Evolutionary conservation across 768 basidiomycete species (phyloP), one percentile per base, ranked within the genome.

Genomic region (Neoboletus subvelutipes): DNA sequence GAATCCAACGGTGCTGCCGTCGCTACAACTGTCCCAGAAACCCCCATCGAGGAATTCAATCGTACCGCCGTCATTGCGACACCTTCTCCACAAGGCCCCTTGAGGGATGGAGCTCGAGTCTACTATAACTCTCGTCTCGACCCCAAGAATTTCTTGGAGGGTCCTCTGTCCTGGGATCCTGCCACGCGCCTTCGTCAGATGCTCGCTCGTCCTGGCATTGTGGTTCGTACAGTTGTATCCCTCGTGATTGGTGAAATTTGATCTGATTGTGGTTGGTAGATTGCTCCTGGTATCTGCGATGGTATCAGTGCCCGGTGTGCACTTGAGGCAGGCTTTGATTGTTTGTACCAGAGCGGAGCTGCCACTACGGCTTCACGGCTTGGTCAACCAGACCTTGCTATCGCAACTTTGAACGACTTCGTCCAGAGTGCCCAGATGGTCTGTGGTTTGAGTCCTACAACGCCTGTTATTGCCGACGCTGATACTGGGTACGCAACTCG

Each of bases 231-330:
- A n/a, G 0, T 18, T 43, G 0, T 24, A 3, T 24, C 42, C 26
- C 26, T 3, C 2, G 20, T 6, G 4, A 4, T n/a, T 15, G 15
- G 26, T 31, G n/a, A 48, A 29, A 18, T 24, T 26, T 55, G 26
- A 37, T 45, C 52, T 64, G 8, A 64, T 26, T 0, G 20, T 18
- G 24, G 28, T 36, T 24, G 39, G 12, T 43, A 88, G 87, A 71
- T 88, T 62, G 88, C 87, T 3, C 88, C 87, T n/a, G 88, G 88
- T 42, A 85, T 90, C 42, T 88, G 88, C 54, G 88, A 90, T 55
- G 88, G 87, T 49, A 90, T 92, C 65, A 88, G 86, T 63, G 88
- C 88, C 11, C 80, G 90, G 31, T 88, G 88, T 60, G 90, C 90
- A 9, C 71, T 91, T 8, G 89, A 92, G 73, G 87, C 88, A 37